phyloP scores from a whole-genome alignment of 192 early-diverging fungal species.

The Rhizoclosmatium sp. region DNA sequence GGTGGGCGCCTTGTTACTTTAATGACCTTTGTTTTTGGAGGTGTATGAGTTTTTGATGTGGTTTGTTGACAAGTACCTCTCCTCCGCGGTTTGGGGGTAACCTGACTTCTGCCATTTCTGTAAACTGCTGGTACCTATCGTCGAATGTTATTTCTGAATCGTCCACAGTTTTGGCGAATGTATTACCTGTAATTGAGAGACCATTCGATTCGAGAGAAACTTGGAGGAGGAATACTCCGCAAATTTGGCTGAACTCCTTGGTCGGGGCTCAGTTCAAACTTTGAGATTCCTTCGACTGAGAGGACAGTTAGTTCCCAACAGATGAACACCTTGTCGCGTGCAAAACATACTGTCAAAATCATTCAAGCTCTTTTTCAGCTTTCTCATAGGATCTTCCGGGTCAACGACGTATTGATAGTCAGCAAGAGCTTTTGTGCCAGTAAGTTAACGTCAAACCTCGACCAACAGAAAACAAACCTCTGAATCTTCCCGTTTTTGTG shows the following conservation, averaged over 20 bases:
- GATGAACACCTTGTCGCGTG: background rate
- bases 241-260: constrained; percentile 45
- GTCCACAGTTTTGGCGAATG: background rate
- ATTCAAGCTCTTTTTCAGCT: constrained; percentile 55
- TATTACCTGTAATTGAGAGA: constrained; percentile 63
- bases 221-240: constrained; percentile 64
- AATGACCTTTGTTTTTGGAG: background rate
- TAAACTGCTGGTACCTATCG: constrained; percentile 15
- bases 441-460: background rate
- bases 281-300: constrained; percentile 54
- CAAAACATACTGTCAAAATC: constrained; percentile 53
- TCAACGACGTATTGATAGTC: constrained; percentile 69
- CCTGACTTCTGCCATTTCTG: background rate
- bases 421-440: constrained; percentile 54
- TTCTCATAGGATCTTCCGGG: constrained; percentile 51
- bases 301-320: background rate
- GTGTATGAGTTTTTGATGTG: background rate
- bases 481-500: constrained; percentile 66
- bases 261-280: constrained; percentile 46
- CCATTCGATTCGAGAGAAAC: constrained; percentile 60
- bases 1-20: background rate
- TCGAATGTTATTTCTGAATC: background rate
- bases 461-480: constrained; percentile 51
- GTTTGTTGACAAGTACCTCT: background rate
- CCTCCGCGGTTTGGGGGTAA: background rate